Evolutionary conservation across 176 grass and related monocot genomes (phyloP), one percentile per base, ranked within the genome.

Genomic region (Ampelocalamus luodianensis): DNA sequence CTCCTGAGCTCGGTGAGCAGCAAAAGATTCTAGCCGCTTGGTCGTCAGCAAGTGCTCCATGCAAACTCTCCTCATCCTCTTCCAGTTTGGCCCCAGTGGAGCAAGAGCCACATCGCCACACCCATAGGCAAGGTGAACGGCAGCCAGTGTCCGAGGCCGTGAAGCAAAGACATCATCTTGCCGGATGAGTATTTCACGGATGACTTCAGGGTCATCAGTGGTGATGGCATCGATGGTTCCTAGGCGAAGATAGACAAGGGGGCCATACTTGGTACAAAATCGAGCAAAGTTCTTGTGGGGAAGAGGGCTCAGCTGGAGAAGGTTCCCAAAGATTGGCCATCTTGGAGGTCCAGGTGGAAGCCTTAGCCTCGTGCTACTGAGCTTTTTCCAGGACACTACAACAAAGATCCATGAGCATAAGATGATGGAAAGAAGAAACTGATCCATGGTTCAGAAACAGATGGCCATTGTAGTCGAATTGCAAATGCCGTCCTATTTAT

Each of bases 151-250:
- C 48, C 89, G 86, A 70, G 96, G 93, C 29, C 96, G 85, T 16
- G 96, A 98, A 39, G 93, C 96, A 51, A 98, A 98, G 29, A 92
- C 81, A 66, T 95, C 93, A 44, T 98, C 96, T 78, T 95, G 96
- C 49, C 79, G 81, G 72, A 98, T 79, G 38, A 98, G 89, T 59
- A 98, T 98, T 76, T 98, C 96, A 53, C 89, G 88, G 85, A 98
- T 95, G 69, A 95, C 93, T 51, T 92, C 91, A 6, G 96, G 89
- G 53, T 98, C 93, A 74, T 93, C 91, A 11, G 91, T 98, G 64
- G 93, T 98, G 88, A 95, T 92, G 29, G 93, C 96, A 78, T 98
- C 80, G 1, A 98, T 90, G 9, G 79, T 88, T 79, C 93, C 93
- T 24, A 98, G 91, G 20, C 91, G 93, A 53, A 98, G 96, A 89